Conservation (phyloP, 306 rosid genomes). For the Nissolia schottii region DNA sequence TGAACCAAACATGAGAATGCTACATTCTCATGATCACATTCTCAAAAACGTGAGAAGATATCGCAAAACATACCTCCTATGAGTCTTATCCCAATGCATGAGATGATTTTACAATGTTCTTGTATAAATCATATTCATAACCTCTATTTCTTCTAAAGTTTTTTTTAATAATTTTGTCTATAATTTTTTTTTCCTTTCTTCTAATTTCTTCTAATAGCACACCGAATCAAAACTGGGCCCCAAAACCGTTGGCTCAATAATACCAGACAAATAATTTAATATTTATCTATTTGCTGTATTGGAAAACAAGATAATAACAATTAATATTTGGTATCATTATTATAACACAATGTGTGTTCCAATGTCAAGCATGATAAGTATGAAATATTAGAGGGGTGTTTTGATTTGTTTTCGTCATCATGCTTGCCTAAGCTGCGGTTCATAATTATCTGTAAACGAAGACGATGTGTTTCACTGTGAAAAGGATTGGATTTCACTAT, state of each 20-base stretch:
- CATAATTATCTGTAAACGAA: neutral
- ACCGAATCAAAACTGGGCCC: neutral
- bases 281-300: neutral
- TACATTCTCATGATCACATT: too few relatives aligned
- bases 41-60: too few relatives aligned
- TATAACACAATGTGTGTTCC: neutral
- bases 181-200: too few relatives aligned
- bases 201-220: too few relatives aligned
- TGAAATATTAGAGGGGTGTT: neutral
- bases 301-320: neutral
- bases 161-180: too few relatives aligned
- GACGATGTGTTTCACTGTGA: neutral
- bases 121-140: too few relatives aligned
- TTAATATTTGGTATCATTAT: too few relatives aligned
- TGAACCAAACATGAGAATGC: too few relatives aligned
- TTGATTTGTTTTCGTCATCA: constrained; percentile 14
- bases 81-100: too few relatives aligned
- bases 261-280: neutral
- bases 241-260: neutral
- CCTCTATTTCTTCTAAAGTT: too few relatives aligned
- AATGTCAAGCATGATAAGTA: neutral
- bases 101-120: too few relatives aligned
- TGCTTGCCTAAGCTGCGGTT: neutral
- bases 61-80: too few relatives aligned
- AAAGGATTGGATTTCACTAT: neutral